A percentile compares a stretch with the other conserved stretches of the same genome.
Evolutionary conservation across 495 filamentous ascomycete species (phyloP).

Genomic region (Podospora conica): DNA sequence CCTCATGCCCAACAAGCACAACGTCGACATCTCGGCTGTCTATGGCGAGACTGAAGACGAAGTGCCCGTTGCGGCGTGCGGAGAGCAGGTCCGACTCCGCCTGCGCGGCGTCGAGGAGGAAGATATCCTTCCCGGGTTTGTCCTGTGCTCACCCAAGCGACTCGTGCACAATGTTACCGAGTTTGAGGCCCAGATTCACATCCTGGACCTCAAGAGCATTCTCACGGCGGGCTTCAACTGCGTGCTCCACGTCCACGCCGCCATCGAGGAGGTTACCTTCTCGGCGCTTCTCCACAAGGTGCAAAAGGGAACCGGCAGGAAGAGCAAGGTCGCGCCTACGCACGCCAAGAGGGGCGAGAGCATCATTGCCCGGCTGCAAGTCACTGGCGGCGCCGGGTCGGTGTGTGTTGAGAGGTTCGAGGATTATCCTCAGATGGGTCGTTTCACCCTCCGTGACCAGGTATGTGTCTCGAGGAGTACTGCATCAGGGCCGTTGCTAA

Average conservation of each 20-base stretch:
- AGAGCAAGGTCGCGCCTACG: conserved; percentile 84
- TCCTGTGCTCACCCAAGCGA: conserved; percentile 86
- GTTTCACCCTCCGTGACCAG: conserved; percentile 93
- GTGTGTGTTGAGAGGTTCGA: conserved; percentile 92
- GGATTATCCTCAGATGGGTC: conserved; percentile 88
- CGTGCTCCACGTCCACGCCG: conserved; percentile 84
- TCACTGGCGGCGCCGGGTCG: conserved; percentile 73
- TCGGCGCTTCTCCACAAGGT: conserved; percentile 81
- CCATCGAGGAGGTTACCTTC: conserved; percentile 94
- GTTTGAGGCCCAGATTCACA: conserved; percentile 94
- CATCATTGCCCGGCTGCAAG: conserved; percentile 87
- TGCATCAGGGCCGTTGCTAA: conserved; percentile 17
- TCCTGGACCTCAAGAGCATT: conserved; percentile 94
- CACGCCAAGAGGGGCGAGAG: conserved; percentile 89
- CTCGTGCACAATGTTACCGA: conserved; percentile 81
- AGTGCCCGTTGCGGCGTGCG: conserved; percentile 67
- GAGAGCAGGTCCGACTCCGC: conserved; percentile 90
- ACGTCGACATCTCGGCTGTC: conserved; percentile 69
- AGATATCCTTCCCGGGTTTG: conserved; percentile 91
- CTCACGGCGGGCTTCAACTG: conserved; percentile 75
- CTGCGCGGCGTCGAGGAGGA: conserved; percentile 95
- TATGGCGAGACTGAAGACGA: conserved; percentile 98
- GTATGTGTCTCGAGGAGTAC: conserved; percentile 40
- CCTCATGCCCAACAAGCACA: conserved; percentile 92
- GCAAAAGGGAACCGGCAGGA: conserved; percentile 91